Base-by-base conservation (phyloP, 495 filamentous ascomycete species). In the Entonaema liquescens region DNA sequence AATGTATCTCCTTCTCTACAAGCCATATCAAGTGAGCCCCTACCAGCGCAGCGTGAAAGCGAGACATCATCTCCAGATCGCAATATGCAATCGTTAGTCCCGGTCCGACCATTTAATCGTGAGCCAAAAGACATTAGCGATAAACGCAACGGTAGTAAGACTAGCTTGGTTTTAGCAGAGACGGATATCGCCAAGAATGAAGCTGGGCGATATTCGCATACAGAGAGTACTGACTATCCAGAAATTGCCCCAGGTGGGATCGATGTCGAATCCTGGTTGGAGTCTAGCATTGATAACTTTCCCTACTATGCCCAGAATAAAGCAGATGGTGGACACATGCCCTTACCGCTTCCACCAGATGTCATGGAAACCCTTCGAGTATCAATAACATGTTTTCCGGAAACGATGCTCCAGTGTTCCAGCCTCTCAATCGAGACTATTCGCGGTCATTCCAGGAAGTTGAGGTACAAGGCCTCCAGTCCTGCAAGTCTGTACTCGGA, bases 361-460 rank as follows among this genome's bases (percentile, higher is more conserved):
- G 75, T 84, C 2, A 54, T 84, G 13, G 80, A 84, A 23, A 81
- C 76, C 1, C 76, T 84, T 17, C 72, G 78, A 42, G 73, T 83
- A 2, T 79, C 76, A 1, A 76, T 81, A 12, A 58, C 78, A 8
- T 82, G 79, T 58, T 84, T 84, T 42, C 82, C 82, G 4, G 82
- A 84, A 25, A 81, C 81, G 8, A 83, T 84, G 80, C 77, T 85
- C 9, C 73, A 79, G 35, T 79, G 81, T 2, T 78, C 77, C 1
- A 83, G 79, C 60, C 76, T 84, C 19, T 76, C 83, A 2, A 77
- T 84, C 55, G 82, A 85, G 59, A 83, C 79, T 0, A 83, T 85
- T 47, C 81, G 83, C 19, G 42, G 75, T 8, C 83, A 84, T 47
- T 82, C 83, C 3, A 80, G 71, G 6, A 81, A 82, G 62, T 64